A percentile compares a stretch with the other conserved stretches of the same genome.
phyloP scores from a whole-genome alignment of 352 stramenopile genomes.

The Peronospora destructor region DNA sequence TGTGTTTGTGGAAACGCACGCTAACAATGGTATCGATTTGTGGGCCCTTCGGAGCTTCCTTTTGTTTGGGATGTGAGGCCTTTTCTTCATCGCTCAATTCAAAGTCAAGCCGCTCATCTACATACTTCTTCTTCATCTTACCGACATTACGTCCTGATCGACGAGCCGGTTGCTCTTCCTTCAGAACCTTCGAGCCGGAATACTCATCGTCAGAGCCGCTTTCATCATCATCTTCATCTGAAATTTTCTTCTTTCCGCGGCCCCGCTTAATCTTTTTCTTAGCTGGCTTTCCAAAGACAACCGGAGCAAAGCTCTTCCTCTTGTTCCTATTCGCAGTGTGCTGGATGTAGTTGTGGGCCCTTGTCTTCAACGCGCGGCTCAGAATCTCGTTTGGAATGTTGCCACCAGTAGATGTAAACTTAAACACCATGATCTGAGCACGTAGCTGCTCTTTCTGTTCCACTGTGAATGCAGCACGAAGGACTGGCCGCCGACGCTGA shows the following conservation, averaged over 20 bases:
- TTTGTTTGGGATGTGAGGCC: slow-evolving; percentile 21
- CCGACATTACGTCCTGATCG: slow-evolving; percentile 76
- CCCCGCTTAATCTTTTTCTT: slow-evolving; percentile 64
- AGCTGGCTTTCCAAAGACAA: slow-evolving; percentile 45
- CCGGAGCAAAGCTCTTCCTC: slow-evolving; percentile 61
- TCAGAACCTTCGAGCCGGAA: slow-evolving; percentile 26
- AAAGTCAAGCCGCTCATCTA: slow-evolving; percentile 74
- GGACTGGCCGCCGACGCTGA: slow-evolving; percentile 35
- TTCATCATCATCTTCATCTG: slow-evolving; percentile 76
- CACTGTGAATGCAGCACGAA: slow-evolving; percentile 61
- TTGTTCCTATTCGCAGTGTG: slow-evolving; percentile 57
- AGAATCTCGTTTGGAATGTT: slow-evolving; percentile 75
- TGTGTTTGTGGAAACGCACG: slow-evolving; percentile 68
- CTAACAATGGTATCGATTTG: slow-evolving; percentile 93
- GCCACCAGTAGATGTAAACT: slow-evolving; percentile 76
- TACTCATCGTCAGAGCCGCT: slow-evolving; percentile 59
- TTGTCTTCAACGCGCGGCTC: slow-evolving; percentile 61
- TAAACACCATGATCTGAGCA: slow-evolving; percentile 89
- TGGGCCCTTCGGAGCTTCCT: slow-evolving; percentile 50
- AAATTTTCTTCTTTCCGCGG: slow-evolving; percentile 63
- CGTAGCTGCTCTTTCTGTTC: slow-evolving; percentile 86
- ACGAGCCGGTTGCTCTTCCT: slow-evolving; percentile 52
- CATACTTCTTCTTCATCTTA: slow-evolving; percentile 82
- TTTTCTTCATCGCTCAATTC: slow-evolving; percentile 74
- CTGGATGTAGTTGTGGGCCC: slow-evolving; percentile 50